Evolutionary conservation across 495 filamentous ascomycete genomes (phyloP).

Genomic region (Talaromyces trachyspermus): DNA sequence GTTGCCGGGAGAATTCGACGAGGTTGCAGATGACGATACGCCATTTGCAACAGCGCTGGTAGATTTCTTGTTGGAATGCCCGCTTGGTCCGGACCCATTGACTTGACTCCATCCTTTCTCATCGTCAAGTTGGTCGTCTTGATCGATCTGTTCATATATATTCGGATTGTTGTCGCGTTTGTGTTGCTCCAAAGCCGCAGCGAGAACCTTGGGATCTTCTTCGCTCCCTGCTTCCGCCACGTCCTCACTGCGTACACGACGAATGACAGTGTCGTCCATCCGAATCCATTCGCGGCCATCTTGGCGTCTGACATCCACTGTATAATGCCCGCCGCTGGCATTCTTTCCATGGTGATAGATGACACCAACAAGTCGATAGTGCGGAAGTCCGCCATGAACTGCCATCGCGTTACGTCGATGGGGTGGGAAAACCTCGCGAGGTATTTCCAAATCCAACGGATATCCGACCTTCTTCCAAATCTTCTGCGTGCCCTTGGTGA

Average conservation of each 20-base stretch:
- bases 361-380: constrained; percentile 81
- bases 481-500: constrained; percentile 82
- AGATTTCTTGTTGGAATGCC: constrained; percentile 51
- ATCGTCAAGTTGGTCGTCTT: constrained; percentile 45
- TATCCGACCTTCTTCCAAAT: constrained; percentile 99
- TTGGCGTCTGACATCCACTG: constrained; percentile 89
- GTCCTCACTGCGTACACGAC: constrained; percentile 78
- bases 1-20: constrained; percentile 44
- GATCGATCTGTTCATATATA: constrained; percentile 58
- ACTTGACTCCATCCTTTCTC: constrained; percentile 85
- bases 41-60: constrained; percentile 61
- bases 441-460: constrained; percentile 88
- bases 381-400: constrained; percentile 58
- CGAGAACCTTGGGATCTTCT: constrained; percentile 64
- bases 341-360: constrained; percentile 98
- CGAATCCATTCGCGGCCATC: constrained; percentile 93
- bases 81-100: constrained; percentile 45
- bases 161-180: constrained; percentile 51
- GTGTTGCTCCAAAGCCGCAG: constrained; percentile 55
- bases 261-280: constrained; percentile 87
- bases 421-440: constrained; percentile 81
- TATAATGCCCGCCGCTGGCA: constrained; percentile 92
- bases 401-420: constrained; percentile 58
- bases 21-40: constrained; percentile 38
- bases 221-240: constrained; percentile 82